These are phyloP conservation scores for Pisolithus tinctorius DNA, from an alignment of 768 basidiomycete species.

Conservation along the genomic window DNA sequence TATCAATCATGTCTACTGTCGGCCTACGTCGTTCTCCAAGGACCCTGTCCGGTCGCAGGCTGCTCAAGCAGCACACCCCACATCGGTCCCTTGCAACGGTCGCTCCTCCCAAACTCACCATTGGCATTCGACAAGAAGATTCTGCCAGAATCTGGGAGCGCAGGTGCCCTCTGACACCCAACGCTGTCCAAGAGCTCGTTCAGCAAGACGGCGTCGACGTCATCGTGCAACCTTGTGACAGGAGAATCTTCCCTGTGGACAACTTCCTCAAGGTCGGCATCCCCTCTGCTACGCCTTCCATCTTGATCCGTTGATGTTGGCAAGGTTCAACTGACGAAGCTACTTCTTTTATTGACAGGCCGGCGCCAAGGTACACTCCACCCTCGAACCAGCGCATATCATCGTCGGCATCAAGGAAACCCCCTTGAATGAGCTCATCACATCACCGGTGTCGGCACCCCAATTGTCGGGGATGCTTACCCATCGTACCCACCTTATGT, in stretches of 20 bases:
- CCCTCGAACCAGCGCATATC: slow-evolving; percentile 62
- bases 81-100: slow-evolving; percentile 19
- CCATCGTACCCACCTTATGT: slow-evolving; percentile 77
- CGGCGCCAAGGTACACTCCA: slow-evolving; percentile 59
- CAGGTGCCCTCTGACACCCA: slow-evolving; percentile 75
- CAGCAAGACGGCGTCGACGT: slow-evolving; percentile 52
- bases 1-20: too few relatives aligned
- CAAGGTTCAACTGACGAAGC: background rate
- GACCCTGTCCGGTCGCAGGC: background rate
- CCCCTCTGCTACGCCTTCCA: background rate
- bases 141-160: slow-evolving; percentile 81
- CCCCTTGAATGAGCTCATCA: slow-evolving; percentile 55
- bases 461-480: slow-evolving; percentile 11
- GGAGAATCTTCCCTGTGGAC: slow-evolving; percentile 60
- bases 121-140: slow-evolving; percentile 74
- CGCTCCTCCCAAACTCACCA: slow-evolving; percentile 24
- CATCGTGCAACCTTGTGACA: slow-evolving; percentile 67
- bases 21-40: too few relatives aligned
- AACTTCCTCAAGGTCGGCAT: slow-evolving; percentile 59
- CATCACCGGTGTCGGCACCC: slow-evolving; percentile 31
- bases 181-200: slow-evolving; percentile 58
- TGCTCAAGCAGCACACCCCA: slow-evolving; percentile 11
- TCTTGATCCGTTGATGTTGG: background rate
- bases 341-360: slow-evolving; percentile 41
- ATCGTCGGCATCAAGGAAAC: slow-evolving; percentile 88